phyloP scores from a whole-genome alignment of 2,329 filamentous ascomycete genomes.

The Tolypocladium pustulatum region DNA sequence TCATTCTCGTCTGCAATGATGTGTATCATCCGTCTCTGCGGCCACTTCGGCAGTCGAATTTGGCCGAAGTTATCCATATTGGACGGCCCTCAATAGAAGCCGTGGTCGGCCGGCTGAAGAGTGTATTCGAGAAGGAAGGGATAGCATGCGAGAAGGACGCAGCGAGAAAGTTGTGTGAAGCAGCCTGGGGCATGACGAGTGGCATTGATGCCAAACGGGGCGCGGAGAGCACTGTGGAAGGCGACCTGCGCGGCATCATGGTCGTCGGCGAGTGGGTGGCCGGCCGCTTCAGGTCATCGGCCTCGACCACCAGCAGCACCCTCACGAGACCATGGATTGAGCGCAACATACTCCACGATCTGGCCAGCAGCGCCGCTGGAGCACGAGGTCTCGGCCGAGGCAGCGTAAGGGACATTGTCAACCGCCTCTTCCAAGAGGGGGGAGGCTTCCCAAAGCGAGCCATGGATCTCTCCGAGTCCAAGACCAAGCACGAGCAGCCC shows the following conservation, averaged over 20 bases:
- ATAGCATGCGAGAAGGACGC: conserved; percentile 84
- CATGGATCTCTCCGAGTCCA: conserved; percentile 27
- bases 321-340: conserved; percentile 73
- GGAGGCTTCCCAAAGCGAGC: conserved; percentile 61
- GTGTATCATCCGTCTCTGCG: conserved; percentile 85
- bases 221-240: conserved; percentile 56
- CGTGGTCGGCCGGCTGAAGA: conserved; percentile 70
- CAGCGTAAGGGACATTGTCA: conserved; percentile 62
- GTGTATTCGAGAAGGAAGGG: conserved; percentile 79
- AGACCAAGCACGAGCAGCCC: conserved; percentile 41
- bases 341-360: conserved; percentile 54
- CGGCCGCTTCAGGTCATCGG: conserved; percentile 48
- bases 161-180: conserved; percentile 73
- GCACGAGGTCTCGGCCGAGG: conserved; percentile 63
- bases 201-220: conserved; percentile 60
- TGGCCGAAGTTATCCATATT: conserved; percentile 86
- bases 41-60: conserved; percentile 69
- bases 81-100: conserved; percentile 82
- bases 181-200: conserved; percentile 68
- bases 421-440: conserved; percentile 68
- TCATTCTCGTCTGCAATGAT: conserved; percentile 95
- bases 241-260: conserved; percentile 73
- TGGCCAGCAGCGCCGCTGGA: conserved; percentile 60
- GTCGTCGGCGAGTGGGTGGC: conserved; percentile 84
- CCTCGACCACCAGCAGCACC: conserved; percentile 26